These are phyloP conservation scores for Camellia oleifera DNA, from an alignment of 179 eudicot genomes.

Conservation along the genomic window DNA sequence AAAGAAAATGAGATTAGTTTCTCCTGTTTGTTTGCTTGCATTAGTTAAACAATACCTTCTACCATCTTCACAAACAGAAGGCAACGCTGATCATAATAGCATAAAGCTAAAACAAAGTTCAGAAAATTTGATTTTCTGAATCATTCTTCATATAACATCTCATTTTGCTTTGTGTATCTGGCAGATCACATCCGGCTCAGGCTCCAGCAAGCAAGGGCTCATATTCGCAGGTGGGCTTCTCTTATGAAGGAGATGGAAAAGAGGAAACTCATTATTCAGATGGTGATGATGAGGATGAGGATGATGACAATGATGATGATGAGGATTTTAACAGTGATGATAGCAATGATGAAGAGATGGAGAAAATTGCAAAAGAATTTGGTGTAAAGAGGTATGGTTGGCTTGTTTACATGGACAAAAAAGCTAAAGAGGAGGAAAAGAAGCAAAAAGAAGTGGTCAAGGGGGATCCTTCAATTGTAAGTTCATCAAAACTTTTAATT, in stretches of 20 bases:
- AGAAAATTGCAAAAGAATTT: constrained; percentile 89
- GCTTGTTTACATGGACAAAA: constrained; percentile 98
- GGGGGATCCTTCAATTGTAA: constrained; percentile 97
- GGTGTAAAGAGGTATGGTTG: constrained; percentile 98
- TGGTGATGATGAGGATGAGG: constrained; percentile 64
- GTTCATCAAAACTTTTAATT: constrained; percentile 25
- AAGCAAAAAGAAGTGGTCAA: constrained; percentile 96
- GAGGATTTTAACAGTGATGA: constrained; percentile 97
- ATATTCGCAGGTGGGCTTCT: constrained; percentile 97
- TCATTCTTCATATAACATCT: not conserved
- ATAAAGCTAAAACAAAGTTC: not conserved
- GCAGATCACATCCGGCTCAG: constrained; percentile 65
- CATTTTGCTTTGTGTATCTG: constrained; percentile 13
- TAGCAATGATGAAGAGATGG: constrained; percentile 94
- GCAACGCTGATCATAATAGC: not conserved
- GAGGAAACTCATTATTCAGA: constrained; percentile 67
- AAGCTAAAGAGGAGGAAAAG: constrained; percentile 93
- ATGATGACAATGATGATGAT: constrained; percentile 67
- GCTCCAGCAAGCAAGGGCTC: constrained; percentile 81
- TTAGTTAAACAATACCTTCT: not conserved
- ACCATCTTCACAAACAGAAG: not conserved
- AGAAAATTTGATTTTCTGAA: too few relatives aligned
- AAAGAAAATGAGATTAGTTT: not conserved
- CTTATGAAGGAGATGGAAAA: constrained; percentile 82
- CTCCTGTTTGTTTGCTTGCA: not conserved